Base-by-base conservation (phyloP, 2,329 filamentous ascomycete genomes). In the Annulohypoxylon truncatum region DNA sequence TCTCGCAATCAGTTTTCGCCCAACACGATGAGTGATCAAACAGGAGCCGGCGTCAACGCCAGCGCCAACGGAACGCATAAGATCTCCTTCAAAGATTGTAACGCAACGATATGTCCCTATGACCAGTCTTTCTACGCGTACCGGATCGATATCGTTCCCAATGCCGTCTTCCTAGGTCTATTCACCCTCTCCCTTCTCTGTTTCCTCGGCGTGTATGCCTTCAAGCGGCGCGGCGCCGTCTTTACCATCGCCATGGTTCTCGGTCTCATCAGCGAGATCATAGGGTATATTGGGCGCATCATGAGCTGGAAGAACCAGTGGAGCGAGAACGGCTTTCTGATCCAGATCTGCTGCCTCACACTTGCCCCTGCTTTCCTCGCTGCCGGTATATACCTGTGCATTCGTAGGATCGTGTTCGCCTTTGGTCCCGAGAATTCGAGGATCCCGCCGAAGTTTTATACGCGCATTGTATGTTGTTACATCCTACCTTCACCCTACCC, bases 331-430 rank as follows among this genome's bases (percentile, higher is more conserved):
- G 77, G 79, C 18, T 86, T 86, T 75, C 72, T 85, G 59, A 84
- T 88, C 35, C 87, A 90, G 74, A 84, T 89, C 35, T 83, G 86
- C 72, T 87, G 84, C 68, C 80, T 92, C 61, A 91, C 89, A 2
- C 84, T 91, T 63, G 89, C 82, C 0, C 89, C 90, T 0, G 88
- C 88, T 1, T 91, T 90, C 73, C 81, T 90, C 74, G 84, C 87
- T 7, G 89, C 87, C 0, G 86, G 83, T 1, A 83, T 91, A 40
- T 92, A 92, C 72, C 79, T 92, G 54, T 89, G 86, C 65, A 79
- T 91, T 51, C 75, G 82, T 9, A 77, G 80, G 38, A 84, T 86
- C 66, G 83, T 85, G 9, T 76, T 78, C 50, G 81, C 79, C 0
- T 84, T 83, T 69, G 83, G 83, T 0, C 74, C 79, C 0, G 80